Percentiles rank a stretch among this genome's conserved stretches.
phyloP scores from a whole-genome alignment of 2,329 filamentous ascomycete species.

The Whalleya microplaca region DNA sequence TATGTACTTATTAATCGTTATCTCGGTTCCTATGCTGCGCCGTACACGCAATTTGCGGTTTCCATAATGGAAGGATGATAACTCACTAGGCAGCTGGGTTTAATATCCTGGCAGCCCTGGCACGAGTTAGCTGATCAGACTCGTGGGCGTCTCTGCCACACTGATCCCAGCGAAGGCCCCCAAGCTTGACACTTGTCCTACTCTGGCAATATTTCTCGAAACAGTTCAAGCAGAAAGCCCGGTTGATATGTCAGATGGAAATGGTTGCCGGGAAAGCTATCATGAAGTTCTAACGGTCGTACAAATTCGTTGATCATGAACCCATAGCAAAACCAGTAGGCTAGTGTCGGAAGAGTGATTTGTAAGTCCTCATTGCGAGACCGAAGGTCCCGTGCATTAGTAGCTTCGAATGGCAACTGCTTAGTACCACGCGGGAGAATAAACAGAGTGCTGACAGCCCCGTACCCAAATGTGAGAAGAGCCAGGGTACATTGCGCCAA shows the following conservation, averaged over 20 bases:
- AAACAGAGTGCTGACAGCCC: slow-evolving; percentile 25
- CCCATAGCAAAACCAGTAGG: too few species aligned
- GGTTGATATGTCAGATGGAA: not conserved
- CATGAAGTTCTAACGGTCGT: not conserved
- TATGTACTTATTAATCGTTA: not conserved
- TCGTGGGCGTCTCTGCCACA: slow-evolving; percentile 22
- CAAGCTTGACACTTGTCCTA: slow-evolving; percentile 11
- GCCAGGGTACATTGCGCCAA: not conserved
- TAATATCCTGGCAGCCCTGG: slow-evolving; percentile 7
- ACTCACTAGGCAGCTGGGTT: too few species aligned
- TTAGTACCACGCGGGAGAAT: slow-evolving; percentile 13
- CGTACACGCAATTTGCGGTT: slow-evolving; percentile 23
- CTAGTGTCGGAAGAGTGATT: too few species aligned
- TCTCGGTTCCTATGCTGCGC: slow-evolving; percentile 16
- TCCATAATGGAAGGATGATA: slow-evolving; percentile 4
- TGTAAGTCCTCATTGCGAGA: slow-evolving; percentile 2
- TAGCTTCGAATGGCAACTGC: too few species aligned
- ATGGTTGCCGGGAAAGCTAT: not conserved
- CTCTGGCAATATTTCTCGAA: slow-evolving; percentile 20
- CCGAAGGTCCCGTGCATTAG: slow-evolving; percentile 6
- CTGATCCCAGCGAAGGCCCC: slow-evolving; percentile 12
- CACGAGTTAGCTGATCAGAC: slow-evolving; percentile 6
- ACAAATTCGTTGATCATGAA: too few species aligned
- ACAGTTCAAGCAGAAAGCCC: not conserved
- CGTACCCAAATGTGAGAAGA: not conserved